Evolutionary conservation across 1,139 yeast species (phyloP).

Genomic region (Taphrina deformans): DNA sequence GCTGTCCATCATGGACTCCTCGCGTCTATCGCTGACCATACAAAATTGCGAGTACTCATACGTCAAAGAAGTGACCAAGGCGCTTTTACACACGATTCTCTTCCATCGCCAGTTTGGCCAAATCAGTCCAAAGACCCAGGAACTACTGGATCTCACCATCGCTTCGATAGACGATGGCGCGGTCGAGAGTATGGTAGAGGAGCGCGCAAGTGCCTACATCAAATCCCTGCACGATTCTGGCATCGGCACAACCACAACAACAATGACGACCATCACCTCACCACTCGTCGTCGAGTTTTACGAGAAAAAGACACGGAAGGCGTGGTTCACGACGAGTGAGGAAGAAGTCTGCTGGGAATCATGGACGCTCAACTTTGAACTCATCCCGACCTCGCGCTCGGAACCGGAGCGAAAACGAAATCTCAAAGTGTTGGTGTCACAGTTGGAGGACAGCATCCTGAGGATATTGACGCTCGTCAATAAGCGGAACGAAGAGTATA

Average conservation of each 20-base stretch:
- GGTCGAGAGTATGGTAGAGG: conserved; percentile 40
- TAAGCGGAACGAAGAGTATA: conserved; percentile 56
- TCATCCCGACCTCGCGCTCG: conserved; percentile 42
- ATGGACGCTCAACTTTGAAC: conserved; percentile 50
- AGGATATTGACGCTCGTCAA: conserved; percentile 57
- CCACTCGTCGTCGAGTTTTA: conserved; percentile 45
- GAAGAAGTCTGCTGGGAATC: conserved; percentile 54
- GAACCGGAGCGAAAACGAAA: conserved; percentile 40
- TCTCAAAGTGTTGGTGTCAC: conserved; percentile 39
- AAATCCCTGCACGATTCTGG: not conserved
- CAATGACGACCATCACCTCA: not conserved
- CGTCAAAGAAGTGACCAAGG: conserved; percentile 44
- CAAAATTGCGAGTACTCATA: conserved; percentile 3
- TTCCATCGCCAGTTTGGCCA: conserved; percentile 72
- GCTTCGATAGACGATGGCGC: conserved; percentile 44
- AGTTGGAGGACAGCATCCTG: conserved; percentile 51
- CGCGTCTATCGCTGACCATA: conserved; percentile 48
- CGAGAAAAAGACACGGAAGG: conserved; percentile 44
- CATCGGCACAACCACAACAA: not conserved
- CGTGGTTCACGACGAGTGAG: conserved; percentile 50
- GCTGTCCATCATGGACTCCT: conserved; percentile 42
- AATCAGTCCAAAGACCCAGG: conserved; percentile 55
- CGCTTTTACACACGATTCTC: conserved; percentile 65
- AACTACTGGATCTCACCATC: conserved; percentile 49
- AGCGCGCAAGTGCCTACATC: conserved; percentile 38